phyloP scores from a whole-genome alignment of 108 stramenopile species.

The Pseudonitzschia multiseries region DNA sequence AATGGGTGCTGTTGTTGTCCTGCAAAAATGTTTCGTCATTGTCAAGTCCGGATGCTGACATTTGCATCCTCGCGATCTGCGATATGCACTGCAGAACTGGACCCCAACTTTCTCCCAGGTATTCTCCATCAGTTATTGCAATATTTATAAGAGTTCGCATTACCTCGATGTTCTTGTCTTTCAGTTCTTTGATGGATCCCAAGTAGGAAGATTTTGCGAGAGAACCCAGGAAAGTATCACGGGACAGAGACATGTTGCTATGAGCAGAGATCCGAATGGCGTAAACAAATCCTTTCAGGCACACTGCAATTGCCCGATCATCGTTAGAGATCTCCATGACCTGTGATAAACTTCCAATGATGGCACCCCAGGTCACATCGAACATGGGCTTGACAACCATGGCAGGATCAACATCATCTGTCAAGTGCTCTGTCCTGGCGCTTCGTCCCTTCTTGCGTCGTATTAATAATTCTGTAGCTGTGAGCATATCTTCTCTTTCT shows the following conservation, averaged over 20 bases:
- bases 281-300: conserved; percentile 86
- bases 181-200: conserved; percentile 91
- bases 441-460: conserved; percentile 27
- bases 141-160: conserved; percentile 90
- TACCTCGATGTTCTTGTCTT: conserved; percentile 92
- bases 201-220: conserved; percentile 94
- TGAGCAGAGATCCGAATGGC: conserved; percentile 77
- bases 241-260: conserved; percentile 79
- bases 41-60: conserved; percentile 82
- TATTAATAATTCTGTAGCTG: conserved; percentile 73
- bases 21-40: conserved; percentile 88
- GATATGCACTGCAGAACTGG: conserved; percentile 93
- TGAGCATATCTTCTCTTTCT: conserved; percentile 95
- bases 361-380: conserved; percentile 98
- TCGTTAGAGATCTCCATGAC: conserved; percentile 83
- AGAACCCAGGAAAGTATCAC: conserved; percentile 94
- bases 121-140: conserved; percentile 92
- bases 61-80: conserved; percentile 85
- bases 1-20: conserved; percentile 19
- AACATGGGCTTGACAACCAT: conserved; percentile 94
- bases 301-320: conserved; percentile 74
- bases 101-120: conserved; percentile 94
- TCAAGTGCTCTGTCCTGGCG: conserved; percentile 19
- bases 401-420: conserved; percentile 62
- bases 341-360: conserved; percentile 92